Evolutionary conservation across 176 grass and related monocot genomes (phyloP).

Genomic region (Otatea glauca): DNA sequence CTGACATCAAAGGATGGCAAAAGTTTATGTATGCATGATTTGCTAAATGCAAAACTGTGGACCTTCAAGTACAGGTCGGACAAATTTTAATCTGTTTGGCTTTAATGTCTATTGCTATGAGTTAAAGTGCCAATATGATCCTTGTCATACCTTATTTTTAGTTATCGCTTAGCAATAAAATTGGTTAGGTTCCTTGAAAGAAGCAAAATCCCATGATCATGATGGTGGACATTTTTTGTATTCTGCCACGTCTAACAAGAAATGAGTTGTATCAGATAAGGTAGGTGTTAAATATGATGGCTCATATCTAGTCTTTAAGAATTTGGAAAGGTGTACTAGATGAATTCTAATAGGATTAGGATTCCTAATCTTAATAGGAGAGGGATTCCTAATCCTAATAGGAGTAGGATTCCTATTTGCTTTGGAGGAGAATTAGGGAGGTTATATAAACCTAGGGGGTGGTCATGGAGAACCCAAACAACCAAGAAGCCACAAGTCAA

Average conservation of each 20-base stretch:
- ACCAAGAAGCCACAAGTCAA: too few relatives aligned
- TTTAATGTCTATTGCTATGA: background rate
- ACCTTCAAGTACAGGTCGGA: conserved; percentile 89
- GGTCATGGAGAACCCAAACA: too few relatives aligned
- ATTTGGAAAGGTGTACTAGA: too few relatives aligned
- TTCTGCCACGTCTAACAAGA: background rate
- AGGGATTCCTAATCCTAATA: too few relatives aligned
- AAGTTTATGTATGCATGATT: conserved; percentile 78
- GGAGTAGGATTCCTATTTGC: too few relatives aligned
- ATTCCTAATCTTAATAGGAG: too few relatives aligned
- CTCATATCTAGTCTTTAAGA: too few relatives aligned
- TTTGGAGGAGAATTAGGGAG: too few relatives aligned
- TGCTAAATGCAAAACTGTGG: conserved; percentile 70
- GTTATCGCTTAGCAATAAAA: background rate
- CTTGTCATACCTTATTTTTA: conserved; percentile 4
- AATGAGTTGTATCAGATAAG: conserved; percentile 7
- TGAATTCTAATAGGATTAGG: too few relatives aligned
- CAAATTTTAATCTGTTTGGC: background rate
- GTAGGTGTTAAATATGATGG: too few relatives aligned
- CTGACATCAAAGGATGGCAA: conserved; percentile 75
- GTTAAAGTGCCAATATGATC: background rate
- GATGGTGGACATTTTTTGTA: background rate
- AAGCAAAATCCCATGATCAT: conserved; percentile 22
- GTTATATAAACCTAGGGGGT: too few relatives aligned
- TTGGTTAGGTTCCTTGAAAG: conserved; percentile 11